A percentile compares a stretch with the other conserved stretches of the same genome.
phyloP scores from a whole-genome alignment of 352 stramenopile genomes.

The Elongisporangium undulatum region DNA sequence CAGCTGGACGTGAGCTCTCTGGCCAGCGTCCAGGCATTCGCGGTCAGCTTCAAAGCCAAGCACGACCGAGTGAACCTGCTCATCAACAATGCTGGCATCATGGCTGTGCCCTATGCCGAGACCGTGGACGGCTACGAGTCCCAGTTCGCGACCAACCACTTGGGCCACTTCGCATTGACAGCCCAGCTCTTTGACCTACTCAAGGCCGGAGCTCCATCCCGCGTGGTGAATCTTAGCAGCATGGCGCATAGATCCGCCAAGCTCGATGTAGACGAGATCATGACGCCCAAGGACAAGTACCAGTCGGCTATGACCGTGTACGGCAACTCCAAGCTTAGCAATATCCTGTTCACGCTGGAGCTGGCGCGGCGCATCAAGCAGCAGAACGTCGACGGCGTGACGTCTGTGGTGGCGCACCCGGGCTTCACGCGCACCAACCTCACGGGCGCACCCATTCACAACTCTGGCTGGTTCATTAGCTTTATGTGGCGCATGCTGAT shows the following conservation, averaged over 20 bases:
- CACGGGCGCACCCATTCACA: conserved; percentile 9
- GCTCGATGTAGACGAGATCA: background rate
- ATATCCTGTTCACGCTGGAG: conserved; percentile 44
- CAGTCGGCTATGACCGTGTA: conserved; percentile 35
- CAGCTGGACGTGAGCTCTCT: conserved; percentile 39
- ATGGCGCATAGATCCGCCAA: conserved; percentile 9
- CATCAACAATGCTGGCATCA: conserved; percentile 68
- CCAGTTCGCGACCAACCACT: conserved; percentile 67
- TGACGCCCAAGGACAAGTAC: no score
- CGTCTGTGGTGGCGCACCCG: conserved; percentile 21
- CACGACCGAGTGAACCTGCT: conserved; percentile 44
- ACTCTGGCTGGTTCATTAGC: conserved; percentile 17
- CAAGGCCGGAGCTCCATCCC: conserved; percentile 16
- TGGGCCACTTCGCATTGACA: conserved; percentile 56
- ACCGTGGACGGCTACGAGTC: conserved; percentile 39
- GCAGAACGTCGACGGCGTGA: conserved; percentile 14
- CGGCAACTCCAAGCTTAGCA: conserved; percentile 41
- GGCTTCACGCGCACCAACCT: conserved; percentile 32
- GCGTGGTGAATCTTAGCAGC: conserved; percentile 45
- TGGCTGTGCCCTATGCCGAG: conserved; percentile 26
- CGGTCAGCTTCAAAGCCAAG: conserved; percentile 18
- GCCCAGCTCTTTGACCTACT: conserved; percentile 32
- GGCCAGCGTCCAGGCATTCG: conserved; percentile 36
- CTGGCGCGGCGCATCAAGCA: conserved; percentile 29
- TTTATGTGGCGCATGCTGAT: conserved; percentile 22